These are phyloP conservation scores for Hygrophoropsis aurantiaca DNA, from an alignment of 768 basidiomycete genomes.

Conservation along the genomic window DNA sequence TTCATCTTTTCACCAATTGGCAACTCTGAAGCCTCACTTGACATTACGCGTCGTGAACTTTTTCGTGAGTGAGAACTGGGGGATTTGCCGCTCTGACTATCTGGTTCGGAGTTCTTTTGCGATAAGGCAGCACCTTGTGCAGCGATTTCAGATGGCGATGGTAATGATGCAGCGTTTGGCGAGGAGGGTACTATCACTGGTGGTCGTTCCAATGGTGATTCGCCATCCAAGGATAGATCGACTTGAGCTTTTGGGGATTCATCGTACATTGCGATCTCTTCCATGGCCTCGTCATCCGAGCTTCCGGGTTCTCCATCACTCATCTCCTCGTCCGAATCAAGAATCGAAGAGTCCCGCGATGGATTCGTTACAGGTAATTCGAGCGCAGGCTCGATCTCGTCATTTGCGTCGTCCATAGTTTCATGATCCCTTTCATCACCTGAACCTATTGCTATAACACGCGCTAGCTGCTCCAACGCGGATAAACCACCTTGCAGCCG, in stretches of 20 bases:
- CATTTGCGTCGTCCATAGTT: conserved; percentile 54
- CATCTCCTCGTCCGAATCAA: conserved; percentile 80
- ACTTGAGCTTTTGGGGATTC: conserved; percentile 43
- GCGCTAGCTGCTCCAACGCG: conserved; percentile 83
- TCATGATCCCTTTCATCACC: conserved; percentile 55
- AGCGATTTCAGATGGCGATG: conserved; percentile 30
- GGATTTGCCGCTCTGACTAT: conserved; percentile 26
- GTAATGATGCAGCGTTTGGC: conserved; percentile 27
- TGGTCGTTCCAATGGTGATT: conserved; percentile 33
- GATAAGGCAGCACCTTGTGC: conserved; percentile 24
- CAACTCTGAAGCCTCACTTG: conserved; percentile 38
- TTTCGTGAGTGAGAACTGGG: conserved; percentile 52
- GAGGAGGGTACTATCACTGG: conserved; percentile 28
- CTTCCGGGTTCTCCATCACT: conserved; percentile 69
- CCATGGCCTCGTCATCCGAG: conserved; percentile 79
- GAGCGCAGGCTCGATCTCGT: conserved; percentile 60
- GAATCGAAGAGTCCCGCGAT: conserved; percentile 47
- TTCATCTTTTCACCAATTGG: conserved; percentile 83
- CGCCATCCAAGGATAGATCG: conserved; percentile 25
- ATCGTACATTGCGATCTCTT: conserved; percentile 78
- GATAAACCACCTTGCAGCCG: conserved; percentile 84
- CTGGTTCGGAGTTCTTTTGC: conserved; percentile 29
- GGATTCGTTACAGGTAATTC: conserved; percentile 67
- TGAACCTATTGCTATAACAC: conserved; percentile 70
- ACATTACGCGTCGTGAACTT: conserved; percentile 48